Evolutionary conservation across 805 yeast genomes (phyloP).

Genomic region (Candida peoriensis): DNA sequence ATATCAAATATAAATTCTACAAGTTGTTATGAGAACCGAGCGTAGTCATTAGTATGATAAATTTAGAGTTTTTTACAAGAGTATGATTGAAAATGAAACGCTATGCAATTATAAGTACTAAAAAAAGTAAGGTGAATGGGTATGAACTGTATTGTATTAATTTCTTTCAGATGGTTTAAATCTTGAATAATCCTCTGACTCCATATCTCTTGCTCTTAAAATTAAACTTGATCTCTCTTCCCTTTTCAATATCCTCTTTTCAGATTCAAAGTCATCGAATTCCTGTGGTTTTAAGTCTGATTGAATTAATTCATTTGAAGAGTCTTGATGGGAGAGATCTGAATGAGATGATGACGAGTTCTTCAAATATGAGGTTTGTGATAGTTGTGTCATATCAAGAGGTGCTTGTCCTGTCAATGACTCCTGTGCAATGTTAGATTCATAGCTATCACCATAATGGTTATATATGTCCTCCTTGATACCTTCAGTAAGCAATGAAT

Average conservation of each 20-base stretch:
- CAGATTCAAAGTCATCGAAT: too few relatives aligned
- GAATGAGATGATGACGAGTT: not conserved
- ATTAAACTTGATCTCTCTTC: conserved; percentile 19
- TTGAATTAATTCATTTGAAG: not conserved
- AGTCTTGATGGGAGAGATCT: not conserved
- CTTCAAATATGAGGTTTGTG: not conserved
- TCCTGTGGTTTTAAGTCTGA: not conserved
- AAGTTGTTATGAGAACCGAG: too few relatives aligned
- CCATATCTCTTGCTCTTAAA: conserved; percentile 20
- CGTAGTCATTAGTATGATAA: too few relatives aligned
- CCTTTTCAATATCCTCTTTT: conserved; percentile 1
- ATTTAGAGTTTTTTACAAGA: too few relatives aligned
- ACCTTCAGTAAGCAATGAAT: too few relatives aligned
- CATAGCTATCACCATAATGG: not conserved
- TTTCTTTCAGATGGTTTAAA: too few relatives aligned
- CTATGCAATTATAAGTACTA: too few relatives aligned
- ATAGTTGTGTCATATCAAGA: not conserved
- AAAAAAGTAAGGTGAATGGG: too few relatives aligned
- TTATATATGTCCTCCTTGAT: too few relatives aligned
- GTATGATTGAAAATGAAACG: too few relatives aligned
- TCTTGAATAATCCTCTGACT: conserved; percentile 19
- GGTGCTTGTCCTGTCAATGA: not conserved
- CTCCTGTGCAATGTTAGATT: not conserved
- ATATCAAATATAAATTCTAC: too few relatives aligned
- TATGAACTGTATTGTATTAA: too few relatives aligned